A percentile compares a stretch with the other conserved stretches of the same genome.
Evolutionary conservation across 257 asterid genomes (phyloP).

Genomic region (Gentiana straminea): DNA sequence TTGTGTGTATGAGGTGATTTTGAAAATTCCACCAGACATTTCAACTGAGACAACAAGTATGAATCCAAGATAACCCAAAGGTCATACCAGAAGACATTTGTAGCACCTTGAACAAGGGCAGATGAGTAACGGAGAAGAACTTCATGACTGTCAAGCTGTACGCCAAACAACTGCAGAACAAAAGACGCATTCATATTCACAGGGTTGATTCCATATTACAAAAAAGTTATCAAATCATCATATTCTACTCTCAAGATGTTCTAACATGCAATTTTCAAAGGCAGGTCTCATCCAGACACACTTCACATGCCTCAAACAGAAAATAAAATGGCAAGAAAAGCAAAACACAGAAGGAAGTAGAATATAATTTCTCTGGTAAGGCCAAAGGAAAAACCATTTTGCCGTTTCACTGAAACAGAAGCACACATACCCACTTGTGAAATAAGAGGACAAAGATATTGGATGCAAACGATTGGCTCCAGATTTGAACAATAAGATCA

Average conservation of each 20-base stretch:
- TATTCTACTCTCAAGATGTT: too few relatives aligned
- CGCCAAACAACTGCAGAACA: conserved; percentile 68
- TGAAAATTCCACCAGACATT: too few relatives aligned
- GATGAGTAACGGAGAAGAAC: conserved; percentile 76
- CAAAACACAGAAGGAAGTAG: too few relatives aligned
- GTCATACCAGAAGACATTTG: conserved; percentile 91
- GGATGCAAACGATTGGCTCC: conserved; percentile 97
- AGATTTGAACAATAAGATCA: conserved; percentile 57
- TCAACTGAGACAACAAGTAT: too few relatives aligned
- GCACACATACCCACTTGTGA: conserved; percentile 79
- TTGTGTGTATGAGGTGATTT: too few relatives aligned
- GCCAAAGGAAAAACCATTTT: too few relatives aligned
- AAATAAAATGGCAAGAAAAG: not conserved
- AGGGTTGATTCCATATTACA: too few relatives aligned
- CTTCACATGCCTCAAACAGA: not conserved
- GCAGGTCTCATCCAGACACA: not conserved
- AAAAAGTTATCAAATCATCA: too few relatives aligned
- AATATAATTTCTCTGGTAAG: not conserved
- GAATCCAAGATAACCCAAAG: conserved; percentile 7
- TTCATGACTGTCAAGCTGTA: conserved; percentile 67
- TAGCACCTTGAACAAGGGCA: conserved; percentile 96
- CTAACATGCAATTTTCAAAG: too few relatives aligned
- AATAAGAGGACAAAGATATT: conserved; percentile 68
- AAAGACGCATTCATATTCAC: not conserved
- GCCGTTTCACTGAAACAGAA: not conserved